phyloP scores from a whole-genome alignment of 1,139 yeast species.

The Scheffersomyces titani region DNA sequence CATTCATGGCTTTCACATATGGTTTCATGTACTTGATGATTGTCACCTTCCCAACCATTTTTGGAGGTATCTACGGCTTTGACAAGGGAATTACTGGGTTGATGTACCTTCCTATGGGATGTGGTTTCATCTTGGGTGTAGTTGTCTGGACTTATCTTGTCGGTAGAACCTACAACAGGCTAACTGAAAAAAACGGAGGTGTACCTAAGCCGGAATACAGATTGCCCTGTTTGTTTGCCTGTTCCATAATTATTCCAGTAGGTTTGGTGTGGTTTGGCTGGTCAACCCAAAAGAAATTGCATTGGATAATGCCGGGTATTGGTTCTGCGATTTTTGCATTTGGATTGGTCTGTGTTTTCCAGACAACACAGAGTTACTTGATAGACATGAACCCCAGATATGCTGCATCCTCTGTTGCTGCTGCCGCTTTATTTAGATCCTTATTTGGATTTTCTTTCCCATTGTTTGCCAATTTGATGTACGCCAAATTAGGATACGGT shows the following conservation, averaged over 20 bases:
- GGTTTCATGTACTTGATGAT: constrained; percentile 51
- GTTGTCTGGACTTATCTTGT: constrained; percentile 38
- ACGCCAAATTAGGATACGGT: constrained; percentile 40
- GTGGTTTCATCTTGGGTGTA: constrained; percentile 44
- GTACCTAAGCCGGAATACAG: constrained; percentile 45
- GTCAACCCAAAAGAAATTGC: constrained; percentile 42
- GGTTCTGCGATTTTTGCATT: constrained; percentile 47
- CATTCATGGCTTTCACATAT: constrained; percentile 48
- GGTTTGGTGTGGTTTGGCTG: constrained; percentile 51
- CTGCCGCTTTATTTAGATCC: constrained; percentile 49
- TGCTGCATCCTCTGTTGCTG: constrained; percentile 49
- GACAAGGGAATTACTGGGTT: constrained; percentile 37
- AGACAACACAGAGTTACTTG: constrained; percentile 43
- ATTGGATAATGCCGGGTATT: constrained; percentile 50
- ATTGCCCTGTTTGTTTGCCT: constrained; percentile 41
- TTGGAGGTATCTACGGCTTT: constrained; percentile 34
- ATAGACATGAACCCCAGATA: constrained; percentile 47
- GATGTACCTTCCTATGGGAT: constrained; percentile 49
- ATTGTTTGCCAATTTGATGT: constrained; percentile 42
- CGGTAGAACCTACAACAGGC: constrained; percentile 29
- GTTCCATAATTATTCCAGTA: constrained; percentile 38
- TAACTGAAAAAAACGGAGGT: constrained; percentile 35
- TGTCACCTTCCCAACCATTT: constrained; percentile 44
- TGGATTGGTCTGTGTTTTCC: constrained; percentile 47
- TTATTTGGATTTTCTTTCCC: constrained; percentile 47